These are phyloP conservation scores for Pseudocercospora fuligena DNA, from an alignment of 2,329 filamentous ascomycete species.

Conservation along the genomic window DNA sequence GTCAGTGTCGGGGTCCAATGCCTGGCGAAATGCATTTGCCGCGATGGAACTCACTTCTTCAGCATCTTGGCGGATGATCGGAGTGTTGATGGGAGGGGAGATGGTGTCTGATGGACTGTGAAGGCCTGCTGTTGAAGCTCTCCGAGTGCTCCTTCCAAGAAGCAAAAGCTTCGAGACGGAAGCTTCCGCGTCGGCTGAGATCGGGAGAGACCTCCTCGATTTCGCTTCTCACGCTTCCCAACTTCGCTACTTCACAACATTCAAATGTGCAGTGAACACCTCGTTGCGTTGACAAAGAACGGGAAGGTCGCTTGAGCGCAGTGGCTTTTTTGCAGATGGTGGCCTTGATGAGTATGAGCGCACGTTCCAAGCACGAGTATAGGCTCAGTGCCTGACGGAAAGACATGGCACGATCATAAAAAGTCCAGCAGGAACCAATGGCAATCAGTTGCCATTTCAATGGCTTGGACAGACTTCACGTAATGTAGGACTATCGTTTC, in stretches of 20 bases:
- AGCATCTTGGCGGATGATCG: constrained; percentile 76
- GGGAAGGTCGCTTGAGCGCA: no score
- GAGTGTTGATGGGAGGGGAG: constrained; percentile 17
- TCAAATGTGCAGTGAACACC: background rate
- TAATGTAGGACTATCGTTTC: no score
- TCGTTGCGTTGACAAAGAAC: no score
- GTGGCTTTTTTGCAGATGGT: no score
- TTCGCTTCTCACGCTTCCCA: background rate
- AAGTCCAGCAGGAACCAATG: no score
- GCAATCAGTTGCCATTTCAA: no score
- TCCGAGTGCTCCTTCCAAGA: constrained; percentile 1
- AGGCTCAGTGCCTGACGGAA: no score
- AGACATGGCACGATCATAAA: no score
- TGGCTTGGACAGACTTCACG: no score
- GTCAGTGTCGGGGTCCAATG: constrained; percentile 41
- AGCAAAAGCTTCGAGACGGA: constrained; percentile 16
- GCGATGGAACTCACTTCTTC: constrained; percentile 69
- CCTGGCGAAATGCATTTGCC: constrained; percentile 39
- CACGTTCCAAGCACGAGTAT: no score
- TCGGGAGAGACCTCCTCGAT: background rate
- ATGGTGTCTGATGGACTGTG: constrained; percentile 8
- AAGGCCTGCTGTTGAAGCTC: constrained; percentile 16
- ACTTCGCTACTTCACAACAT: background rate
- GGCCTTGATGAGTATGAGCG: no score
- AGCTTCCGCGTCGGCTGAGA: constrained; percentile 12